phyloP scores from a whole-genome alignment of 2,329 filamentous ascomycete genomes.

The Diaporthe australafricana region DNA sequence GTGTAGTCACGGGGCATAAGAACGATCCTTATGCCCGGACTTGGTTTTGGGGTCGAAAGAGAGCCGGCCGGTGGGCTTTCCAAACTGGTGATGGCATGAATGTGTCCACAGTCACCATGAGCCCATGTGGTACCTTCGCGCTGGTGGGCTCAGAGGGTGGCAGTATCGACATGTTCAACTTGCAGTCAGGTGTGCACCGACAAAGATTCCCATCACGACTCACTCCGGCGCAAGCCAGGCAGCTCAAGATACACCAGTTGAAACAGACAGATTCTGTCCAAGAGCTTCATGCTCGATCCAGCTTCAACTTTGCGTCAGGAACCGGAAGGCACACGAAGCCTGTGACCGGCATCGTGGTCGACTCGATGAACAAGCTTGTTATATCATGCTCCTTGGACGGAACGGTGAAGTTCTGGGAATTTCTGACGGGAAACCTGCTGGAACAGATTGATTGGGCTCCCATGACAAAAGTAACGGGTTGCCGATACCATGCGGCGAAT shows the following conservation, averaged over 20 bases:
- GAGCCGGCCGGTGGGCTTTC: conserved; percentile 92
- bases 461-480: conserved; percentile 79
- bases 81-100: conserved; percentile 85
- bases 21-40: conserved; percentile 87
- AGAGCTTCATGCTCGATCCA: conserved; percentile 61
- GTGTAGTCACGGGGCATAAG: conserved; percentile 91
- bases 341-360: conserved; percentile 88
- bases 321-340: conserved; percentile 82
- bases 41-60: conserved; percentile 98
- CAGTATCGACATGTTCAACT: conserved; percentile 93
- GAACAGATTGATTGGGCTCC: conserved; percentile 87
- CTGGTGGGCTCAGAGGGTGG: conserved; percentile 87
- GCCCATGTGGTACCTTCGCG: conserved; percentile 93
- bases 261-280: conserved; percentile 68
- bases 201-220: conserved; percentile 87
- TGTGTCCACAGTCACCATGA: conserved; percentile 89
- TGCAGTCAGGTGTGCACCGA: conserved; percentile 91
- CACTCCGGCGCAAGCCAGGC: conserved; percentile 82
- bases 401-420: conserved; percentile 98
- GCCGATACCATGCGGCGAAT: conserved; percentile 84
- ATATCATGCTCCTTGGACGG: conserved; percentile 92
- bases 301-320: conserved; percentile 61
- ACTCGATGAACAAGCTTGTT: conserved; percentile 87
- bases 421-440: conserved; percentile 81
- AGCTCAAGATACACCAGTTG: conserved; percentile 75